A percentile compares a stretch with the other conserved stretches of the same genome.
Evolutionary conservation across 2,329 filamentous ascomycete species (phyloP).

Genomic region (Ophiostoma piceae): DNA sequence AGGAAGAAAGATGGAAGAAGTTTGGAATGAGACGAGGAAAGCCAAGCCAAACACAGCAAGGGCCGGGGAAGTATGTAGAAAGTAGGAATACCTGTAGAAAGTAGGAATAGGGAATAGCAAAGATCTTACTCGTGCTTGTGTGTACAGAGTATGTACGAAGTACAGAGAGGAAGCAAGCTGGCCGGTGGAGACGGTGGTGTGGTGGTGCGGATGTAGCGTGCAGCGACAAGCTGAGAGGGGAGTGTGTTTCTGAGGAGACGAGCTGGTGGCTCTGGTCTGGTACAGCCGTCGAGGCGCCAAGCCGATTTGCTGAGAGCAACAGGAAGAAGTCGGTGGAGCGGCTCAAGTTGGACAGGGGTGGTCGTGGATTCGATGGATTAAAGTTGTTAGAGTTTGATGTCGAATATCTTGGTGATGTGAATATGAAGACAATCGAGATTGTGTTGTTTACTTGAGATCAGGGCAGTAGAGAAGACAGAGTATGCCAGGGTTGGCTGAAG

Average conservation of each 20-base stretch:
- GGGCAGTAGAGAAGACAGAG: no score
- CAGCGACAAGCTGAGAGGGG: background rate
- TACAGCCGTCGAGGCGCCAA: constrained; percentile 11
- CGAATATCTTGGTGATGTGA: background rate
- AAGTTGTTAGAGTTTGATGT: background rate
- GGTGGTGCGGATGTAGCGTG: background rate
- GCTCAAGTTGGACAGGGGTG: background rate
- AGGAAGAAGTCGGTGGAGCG: constrained; percentile 17
- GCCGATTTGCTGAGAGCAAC: constrained; percentile 22
- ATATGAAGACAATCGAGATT: background rate
- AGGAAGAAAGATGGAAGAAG: constrained; percentile 13
- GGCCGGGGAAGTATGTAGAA: background rate
- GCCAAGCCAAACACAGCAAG: constrained; percentile 4
- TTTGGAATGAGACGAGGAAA: constrained; percentile 13
- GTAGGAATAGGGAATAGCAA: background rate
- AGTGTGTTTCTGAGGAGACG: constrained; percentile 21
- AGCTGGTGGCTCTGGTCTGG: background rate
- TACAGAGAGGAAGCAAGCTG: constrained; percentile 3
- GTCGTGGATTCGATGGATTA: background rate
- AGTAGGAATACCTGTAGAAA: no score
- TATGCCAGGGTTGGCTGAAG: background rate
- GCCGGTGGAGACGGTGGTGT: constrained; percentile 16
- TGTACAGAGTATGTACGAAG: background rate
- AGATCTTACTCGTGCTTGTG: background rate
- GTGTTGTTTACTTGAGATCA: no score